Evolutionary conservation across 1,284 basidiomycete genomes (phyloP).

Genomic region (Pyrrhoderma noxium): DNA sequence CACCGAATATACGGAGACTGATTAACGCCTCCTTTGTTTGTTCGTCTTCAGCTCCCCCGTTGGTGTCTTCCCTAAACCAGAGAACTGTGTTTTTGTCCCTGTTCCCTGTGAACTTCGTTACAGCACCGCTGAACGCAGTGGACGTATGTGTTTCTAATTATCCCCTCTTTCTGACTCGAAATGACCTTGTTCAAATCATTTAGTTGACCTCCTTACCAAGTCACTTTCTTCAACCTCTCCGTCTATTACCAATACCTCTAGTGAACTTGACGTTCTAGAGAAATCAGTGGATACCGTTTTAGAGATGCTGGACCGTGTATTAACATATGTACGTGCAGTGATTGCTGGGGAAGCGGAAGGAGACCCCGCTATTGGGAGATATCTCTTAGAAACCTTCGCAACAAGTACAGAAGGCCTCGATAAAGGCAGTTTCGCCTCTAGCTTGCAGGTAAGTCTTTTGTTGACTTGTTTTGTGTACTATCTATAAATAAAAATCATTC

Average conservation of each 20-base stretch:
- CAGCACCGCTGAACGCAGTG: slow-evolving; percentile 76
- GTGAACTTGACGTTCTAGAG: slow-evolving; percentile 66
- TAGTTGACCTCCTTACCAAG: slow-evolving; percentile 71
- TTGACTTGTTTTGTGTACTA: slow-evolving; percentile 3
- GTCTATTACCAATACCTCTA: slow-evolving; percentile 40
- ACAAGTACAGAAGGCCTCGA: slow-evolving; percentile 56
- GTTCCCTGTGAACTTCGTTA: slow-evolving; percentile 79
- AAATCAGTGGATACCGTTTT: slow-evolving; percentile 64
- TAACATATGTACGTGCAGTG: slow-evolving; percentile 82
- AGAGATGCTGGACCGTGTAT: slow-evolving; percentile 78
- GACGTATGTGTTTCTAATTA: slow-evolving; percentile 50
- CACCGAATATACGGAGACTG: neutral
- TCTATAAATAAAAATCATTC: slow-evolving; percentile 6
- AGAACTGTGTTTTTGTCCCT: slow-evolving; percentile 89
- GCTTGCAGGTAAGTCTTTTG: slow-evolving; percentile 51
- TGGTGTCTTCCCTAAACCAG: slow-evolving; percentile 80
- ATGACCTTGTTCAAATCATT: slow-evolving; percentile 7
- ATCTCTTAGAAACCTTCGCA: slow-evolving; percentile 88
- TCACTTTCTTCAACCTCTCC: slow-evolving; percentile 39
- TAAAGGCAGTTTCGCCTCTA: slow-evolving; percentile 69
- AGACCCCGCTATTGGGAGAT: slow-evolving; percentile 84
- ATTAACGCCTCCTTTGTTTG: slow-evolving; percentile 19
- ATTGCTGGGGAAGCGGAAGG: slow-evolving; percentile 73
- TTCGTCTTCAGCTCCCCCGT: slow-evolving; percentile 58
- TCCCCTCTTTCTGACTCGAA: slow-evolving; percentile 1